Conservation (phyloP, 768 basidiomycete species). For the Leucogyrophana mollusca region DNA sequence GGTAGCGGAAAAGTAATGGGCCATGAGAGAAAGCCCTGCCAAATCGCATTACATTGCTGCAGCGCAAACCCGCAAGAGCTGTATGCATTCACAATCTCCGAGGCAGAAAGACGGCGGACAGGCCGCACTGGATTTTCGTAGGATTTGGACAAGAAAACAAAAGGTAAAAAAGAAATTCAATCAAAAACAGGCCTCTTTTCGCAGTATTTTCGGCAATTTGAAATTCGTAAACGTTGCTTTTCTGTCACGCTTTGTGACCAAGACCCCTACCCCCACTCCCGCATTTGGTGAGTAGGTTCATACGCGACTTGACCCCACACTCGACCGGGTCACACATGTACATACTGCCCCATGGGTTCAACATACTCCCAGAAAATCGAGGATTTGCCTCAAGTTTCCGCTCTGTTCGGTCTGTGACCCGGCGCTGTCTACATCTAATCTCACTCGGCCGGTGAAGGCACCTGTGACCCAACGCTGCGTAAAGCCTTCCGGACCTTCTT, state of each 20-base stretch:
- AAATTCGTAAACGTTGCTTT: conserved; percentile 12
- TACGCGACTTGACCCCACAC: conserved; percentile 17
- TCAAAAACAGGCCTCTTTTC: conserved; percentile 4
- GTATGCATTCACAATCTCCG: conserved; percentile 31
- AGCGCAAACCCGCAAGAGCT: conserved; percentile 14
- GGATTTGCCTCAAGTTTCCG: too few relatives aligned
- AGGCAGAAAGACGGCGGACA: too few relatives aligned
- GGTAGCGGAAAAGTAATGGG: not conserved
- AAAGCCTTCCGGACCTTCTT: conserved; percentile 5
- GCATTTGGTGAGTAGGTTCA: conserved; percentile 8
- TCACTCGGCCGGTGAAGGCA: too few relatives aligned
- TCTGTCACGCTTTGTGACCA: conserved; percentile 1
- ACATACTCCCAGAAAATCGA: too few relatives aligned
- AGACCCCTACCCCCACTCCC: conserved; percentile 15
- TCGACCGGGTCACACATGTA: not conserved
- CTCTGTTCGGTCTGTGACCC: too few relatives aligned
- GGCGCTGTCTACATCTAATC: too few relatives aligned
- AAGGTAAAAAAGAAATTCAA: conserved; percentile 9
- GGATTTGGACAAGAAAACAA: not conserved
- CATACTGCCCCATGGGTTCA: not conserved
- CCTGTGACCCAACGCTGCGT: not conserved
- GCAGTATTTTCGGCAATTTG: conserved; percentile 12
- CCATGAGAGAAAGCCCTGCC: not conserved
- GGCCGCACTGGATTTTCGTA: too few relatives aligned
- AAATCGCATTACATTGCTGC: conserved; percentile 37